These are phyloP conservation scores for Monosporascus sp. DNA, from an alignment of 2,329 filamentous ascomycete genomes.

Conservation along the genomic window DNA sequence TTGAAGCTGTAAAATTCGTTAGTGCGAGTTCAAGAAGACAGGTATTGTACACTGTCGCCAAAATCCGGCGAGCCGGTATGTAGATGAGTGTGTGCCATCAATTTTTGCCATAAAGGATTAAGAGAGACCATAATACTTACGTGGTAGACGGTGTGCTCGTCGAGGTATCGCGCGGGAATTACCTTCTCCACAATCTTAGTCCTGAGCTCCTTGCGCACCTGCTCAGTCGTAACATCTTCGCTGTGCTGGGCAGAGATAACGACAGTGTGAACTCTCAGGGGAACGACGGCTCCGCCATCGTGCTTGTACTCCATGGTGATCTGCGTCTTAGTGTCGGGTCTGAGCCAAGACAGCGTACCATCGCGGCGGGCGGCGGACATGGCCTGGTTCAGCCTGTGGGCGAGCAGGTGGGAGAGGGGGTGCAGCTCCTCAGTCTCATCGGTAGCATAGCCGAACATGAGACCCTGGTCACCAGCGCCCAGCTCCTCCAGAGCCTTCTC, in stretches of 20 bases:
- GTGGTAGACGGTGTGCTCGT: constrained; percentile 93
- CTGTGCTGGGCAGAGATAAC: constrained; percentile 95
- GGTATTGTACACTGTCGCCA: background rate
- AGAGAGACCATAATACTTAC: constrained; percentile 42
- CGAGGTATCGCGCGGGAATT: constrained; percentile 87
- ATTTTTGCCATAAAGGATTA: background rate
- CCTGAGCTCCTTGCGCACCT: constrained; percentile 88
- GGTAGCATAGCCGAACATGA: constrained; percentile 99
- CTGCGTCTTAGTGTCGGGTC: constrained; percentile 99
- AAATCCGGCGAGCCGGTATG: background rate
- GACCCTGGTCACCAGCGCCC: constrained; percentile 98
- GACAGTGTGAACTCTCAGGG: constrained; percentile 89
- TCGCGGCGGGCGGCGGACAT: constrained; percentile 87
- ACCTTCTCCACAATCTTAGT: constrained; percentile 96
- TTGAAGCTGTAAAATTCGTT: constrained; percentile 54
- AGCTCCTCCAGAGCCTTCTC: constrained; percentile 96
- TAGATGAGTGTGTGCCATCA: background rate
- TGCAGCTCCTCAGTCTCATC: constrained; percentile 98
- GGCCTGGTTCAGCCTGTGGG: constrained; percentile 94
- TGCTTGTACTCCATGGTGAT: constrained; percentile 98
- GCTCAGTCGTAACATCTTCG: constrained; percentile 80
- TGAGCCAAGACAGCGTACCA: constrained; percentile 85
- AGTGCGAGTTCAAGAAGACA: background rate
- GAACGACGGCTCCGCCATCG: constrained; percentile 88
- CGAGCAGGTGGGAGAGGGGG: constrained; percentile 86